Percentiles rank a stretch among this genome's conserved stretches.
These are phyloP conservation scores for Macroventuria anomochaeta DNA, from an alignment of 2,329 filamentous ascomycete genomes.

Conservation along the genomic window DNA sequence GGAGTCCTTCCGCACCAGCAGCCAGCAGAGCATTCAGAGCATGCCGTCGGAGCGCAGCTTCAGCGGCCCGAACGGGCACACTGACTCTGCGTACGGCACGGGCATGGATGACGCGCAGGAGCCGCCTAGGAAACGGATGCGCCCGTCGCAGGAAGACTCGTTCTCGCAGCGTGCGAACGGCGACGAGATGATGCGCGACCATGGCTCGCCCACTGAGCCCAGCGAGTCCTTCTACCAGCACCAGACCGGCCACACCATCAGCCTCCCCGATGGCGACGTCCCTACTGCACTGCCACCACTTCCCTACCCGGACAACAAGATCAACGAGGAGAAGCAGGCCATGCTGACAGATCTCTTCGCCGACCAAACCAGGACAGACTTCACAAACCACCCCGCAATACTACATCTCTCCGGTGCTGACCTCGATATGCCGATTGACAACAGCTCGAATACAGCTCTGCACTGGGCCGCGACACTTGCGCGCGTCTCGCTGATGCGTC, in stretches of 20 bases:
- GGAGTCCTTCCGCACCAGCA: conserved; percentile 72
- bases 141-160: conserved; percentile 54
- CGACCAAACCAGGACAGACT: conserved; percentile 69
- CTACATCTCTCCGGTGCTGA: conserved; percentile 77
- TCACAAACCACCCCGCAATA: conserved; percentile 77
- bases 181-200: conserved; percentile 64
- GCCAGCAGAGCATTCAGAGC: conserved; percentile 78
- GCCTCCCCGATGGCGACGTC: conserved; percentile 58
- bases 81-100: conserved; percentile 73
- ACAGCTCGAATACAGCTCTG: conserved; percentile 85
- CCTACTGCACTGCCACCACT: conserved; percentile 70
- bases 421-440: conserved; percentile 90
- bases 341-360: conserved; percentile 75
- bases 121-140: conserved; percentile 80
- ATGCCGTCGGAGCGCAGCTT: conserved; percentile 78
- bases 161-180: conserved; percentile 51
- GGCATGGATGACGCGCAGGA: conserved; percentile 66
- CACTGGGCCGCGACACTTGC: conserved; percentile 97
- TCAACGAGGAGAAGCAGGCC: conserved; percentile 80
- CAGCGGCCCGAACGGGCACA: conserved; percentile 56
- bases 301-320: conserved; percentile 62
- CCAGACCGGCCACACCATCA: conserved; percentile 55
- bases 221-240: conserved; percentile 72
- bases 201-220: conserved; percentile 74
- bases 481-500: conserved; percentile 79